Conservation (phyloP, 208 protist species). For the Spironucleus salmonicida region DNA sequence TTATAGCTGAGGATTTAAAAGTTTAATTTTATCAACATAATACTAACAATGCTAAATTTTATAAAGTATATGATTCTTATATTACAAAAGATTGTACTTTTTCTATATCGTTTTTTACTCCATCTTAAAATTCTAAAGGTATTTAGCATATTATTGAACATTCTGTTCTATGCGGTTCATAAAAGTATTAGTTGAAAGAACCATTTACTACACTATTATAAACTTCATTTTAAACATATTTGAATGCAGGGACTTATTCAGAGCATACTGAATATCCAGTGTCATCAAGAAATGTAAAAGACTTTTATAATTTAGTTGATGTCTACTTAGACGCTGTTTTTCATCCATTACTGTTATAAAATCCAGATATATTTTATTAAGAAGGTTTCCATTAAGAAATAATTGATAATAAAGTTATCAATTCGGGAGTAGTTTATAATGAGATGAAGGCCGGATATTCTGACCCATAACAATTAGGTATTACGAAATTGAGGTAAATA, state of each 20-base stretch:
- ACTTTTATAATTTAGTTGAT: slow-evolving; percentile 48
- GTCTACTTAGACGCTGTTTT: slow-evolving; percentile 51
- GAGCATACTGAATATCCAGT: slow-evolving; percentile 43
- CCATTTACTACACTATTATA: slow-evolving; percentile 44
- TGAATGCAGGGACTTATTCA: slow-evolving; percentile 47
- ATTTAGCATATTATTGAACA: slow-evolving; percentile 48
- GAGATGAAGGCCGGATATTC: slow-evolving; percentile 46
- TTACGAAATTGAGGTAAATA: background rate
- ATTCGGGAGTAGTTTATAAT: slow-evolving; percentile 46
- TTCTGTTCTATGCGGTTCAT: slow-evolving; percentile 41
- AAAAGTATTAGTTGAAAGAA: slow-evolving; percentile 40
- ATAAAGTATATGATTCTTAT: too few species aligned
- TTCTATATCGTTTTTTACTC: background rate
- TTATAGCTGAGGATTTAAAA: too few species aligned
- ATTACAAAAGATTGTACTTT: background rate
- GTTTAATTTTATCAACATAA: too few species aligned
- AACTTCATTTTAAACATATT: slow-evolving; percentile 45
- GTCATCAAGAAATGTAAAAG: slow-evolving; percentile 33
- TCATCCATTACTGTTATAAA: slow-evolving; percentile 31
- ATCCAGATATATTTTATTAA: slow-evolving; percentile 32
- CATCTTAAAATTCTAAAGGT: slow-evolving; percentile 35
- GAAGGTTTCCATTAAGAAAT: slow-evolving; percentile 40
- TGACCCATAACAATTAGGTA: background rate
- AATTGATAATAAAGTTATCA: background rate
- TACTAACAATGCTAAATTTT: too few species aligned